phyloP scores from a whole-genome alignment of 805 yeast species.

The Metschnikowia shivogae region DNA sequence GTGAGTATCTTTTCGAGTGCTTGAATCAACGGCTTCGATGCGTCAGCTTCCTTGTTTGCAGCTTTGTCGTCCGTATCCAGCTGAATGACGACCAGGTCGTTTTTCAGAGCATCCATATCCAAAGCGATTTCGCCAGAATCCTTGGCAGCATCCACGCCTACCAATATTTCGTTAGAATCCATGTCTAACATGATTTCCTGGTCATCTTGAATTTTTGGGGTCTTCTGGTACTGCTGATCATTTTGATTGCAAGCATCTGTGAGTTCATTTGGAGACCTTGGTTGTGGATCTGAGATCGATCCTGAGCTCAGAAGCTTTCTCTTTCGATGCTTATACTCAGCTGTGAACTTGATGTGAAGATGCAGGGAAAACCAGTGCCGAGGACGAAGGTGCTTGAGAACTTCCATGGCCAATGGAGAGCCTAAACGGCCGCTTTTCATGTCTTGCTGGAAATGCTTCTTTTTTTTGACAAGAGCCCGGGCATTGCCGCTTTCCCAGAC shows the following conservation, averaged over 20 bases:
- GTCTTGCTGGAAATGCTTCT: constrained; percentile 68
- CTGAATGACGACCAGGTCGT: not conserved
- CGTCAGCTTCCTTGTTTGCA: not conserved
- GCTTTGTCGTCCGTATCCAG: not conserved
- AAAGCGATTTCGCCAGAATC: constrained; percentile 1
- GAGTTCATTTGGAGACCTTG: constrained; percentile 1
- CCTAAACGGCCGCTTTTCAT: constrained; percentile 61
- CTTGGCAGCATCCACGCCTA: too few species aligned
- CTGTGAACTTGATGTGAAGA: constrained; percentile 62
- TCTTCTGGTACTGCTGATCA: too few species aligned
- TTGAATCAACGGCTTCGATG: not conserved
- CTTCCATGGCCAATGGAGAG: constrained; percentile 57
- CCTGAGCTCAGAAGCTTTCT: constrained; percentile 1
- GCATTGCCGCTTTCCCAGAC: constrained; percentile 63
- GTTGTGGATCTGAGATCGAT: too few species aligned
- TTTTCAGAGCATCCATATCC: not conserved
- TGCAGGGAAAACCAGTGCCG: constrained; percentile 85
- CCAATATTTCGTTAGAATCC: not conserved
- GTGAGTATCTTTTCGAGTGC: not conserved
- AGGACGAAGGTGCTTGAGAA: constrained; percentile 58
- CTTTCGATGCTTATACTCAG: constrained; percentile 1
- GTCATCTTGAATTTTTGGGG: too few species aligned
- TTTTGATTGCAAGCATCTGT: too few species aligned
- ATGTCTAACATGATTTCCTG: too few species aligned
- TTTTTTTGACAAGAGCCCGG: constrained; percentile 45